Conservation (phyloP, 805 yeast species). For the Candida pini region DNA sequence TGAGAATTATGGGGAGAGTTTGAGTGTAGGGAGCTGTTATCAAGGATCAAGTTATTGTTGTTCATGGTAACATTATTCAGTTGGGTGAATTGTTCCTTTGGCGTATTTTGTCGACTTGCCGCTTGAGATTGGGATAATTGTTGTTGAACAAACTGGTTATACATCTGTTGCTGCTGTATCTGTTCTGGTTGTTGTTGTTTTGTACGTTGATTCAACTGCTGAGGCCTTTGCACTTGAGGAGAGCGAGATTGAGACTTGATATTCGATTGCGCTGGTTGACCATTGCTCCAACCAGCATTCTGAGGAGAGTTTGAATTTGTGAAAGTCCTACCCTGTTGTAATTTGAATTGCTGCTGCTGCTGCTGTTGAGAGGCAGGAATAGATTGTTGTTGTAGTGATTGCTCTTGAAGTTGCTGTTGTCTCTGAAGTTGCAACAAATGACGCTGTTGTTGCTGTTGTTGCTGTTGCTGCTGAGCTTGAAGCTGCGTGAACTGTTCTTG, state of each 20-base stretch:
- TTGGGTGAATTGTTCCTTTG: conserved; percentile 15
- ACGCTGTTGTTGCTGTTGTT: conserved; percentile 1
- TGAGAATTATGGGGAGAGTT: too few species aligned
- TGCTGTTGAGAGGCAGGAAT: conserved; percentile 5
- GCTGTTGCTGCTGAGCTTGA: conserved; percentile 1
- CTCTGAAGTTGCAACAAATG: conserved; percentile 3
- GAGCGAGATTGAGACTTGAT: neutral
- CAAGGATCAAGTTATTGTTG: conserved; percentile 2
- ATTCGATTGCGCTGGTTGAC: neutral
- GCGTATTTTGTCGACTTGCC: conserved; percentile 13
- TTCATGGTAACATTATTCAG: conserved; percentile 3
- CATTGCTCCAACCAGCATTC: neutral
- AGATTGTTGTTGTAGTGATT: conserved; percentile 1
- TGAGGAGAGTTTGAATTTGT: neutral
- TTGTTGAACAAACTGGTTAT: conserved; percentile 13
- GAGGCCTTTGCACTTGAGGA: too few species aligned
- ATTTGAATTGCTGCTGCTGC: conserved; percentile 8
- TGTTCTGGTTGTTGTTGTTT: conserved; percentile 7
- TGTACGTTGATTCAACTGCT: neutral
- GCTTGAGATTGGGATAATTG: conserved; percentile 22
- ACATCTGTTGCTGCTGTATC: conserved; percentile 16
- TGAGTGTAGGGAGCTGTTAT: too few species aligned
- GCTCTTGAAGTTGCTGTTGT: conserved; percentile 3
- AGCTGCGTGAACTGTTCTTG: neutral
- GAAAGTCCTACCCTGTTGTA: too few species aligned